Evolutionary conservation across 306 rosid genomes (phyloP), one percentile per base, ranked within the genome.

Genomic region (Ceratonia siliqua): DNA sequence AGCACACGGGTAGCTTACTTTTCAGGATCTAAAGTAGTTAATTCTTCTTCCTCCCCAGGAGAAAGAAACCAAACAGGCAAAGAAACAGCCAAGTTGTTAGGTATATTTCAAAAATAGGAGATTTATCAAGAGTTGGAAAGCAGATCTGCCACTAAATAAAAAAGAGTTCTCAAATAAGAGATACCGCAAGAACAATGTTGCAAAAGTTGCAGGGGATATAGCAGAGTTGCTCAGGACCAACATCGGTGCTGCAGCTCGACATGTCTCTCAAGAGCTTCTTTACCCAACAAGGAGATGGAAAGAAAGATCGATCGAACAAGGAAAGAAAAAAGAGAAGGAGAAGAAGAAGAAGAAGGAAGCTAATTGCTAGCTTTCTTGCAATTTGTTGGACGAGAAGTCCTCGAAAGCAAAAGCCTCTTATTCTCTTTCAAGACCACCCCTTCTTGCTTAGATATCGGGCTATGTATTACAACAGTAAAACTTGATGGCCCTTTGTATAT

Each of bases 191-290:
- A 88, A 93, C 96, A 72, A 91, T 89, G 83, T 87, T 91, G 97
- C 98, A 93, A 76, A 93, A 89, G 88, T 88, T 93, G 93, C 98
- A 93, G 72, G 97, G 98, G 85, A 93, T 91, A 85, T 93, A 93
- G 87, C 98, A 93, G 57, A 93, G 92, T 79, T 93, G 94, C 78
- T 93, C 97, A 61, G 98, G 87, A 30, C 78, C 90, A 86, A 84
- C 86, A 84, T 85, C 93, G 80, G 78, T 57, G 85, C 88, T 58
- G 87, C 92, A 83, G 91, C 75, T 89, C 32, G 95, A 84, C 96
- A 93, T 92, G 83, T 85, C 71, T 77, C 81, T 71, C 39, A 9
- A 0, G 3, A 36, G 3, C 8, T 66, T 20, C 22, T 32, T 18
- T 18, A 25, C 41, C 32, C 18, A 48, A 63, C n/a, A 46, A 67